Conservation (phyloP, 176 grass and related monocot species). For the Pontederia paniculata region DNA sequence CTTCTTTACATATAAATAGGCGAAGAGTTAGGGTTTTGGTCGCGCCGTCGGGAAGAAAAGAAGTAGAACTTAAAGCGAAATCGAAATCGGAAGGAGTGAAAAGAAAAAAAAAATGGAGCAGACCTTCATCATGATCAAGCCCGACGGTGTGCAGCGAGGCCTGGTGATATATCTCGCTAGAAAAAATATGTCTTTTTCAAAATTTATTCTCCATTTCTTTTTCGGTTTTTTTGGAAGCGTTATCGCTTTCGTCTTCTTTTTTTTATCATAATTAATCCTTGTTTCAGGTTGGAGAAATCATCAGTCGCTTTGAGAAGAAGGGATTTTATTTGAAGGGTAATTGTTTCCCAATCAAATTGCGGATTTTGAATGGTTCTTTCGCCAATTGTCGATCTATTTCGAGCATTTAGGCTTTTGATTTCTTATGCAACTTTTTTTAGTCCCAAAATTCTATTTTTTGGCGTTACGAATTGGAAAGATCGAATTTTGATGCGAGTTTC, state of each 20-base stretch:
- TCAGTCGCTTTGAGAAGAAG: slow-evolving; percentile 93
- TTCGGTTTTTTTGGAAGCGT: neutral
- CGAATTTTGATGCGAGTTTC: neutral
- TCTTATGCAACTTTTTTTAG: neutral
- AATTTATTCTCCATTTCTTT: no score
- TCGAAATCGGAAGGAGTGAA: neutral
- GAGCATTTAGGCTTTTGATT: neutral
- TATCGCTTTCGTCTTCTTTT: slow-evolving; percentile 6
- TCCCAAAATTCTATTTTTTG: neutral
- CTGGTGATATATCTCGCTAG: slow-evolving; percentile 22
- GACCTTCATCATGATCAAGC: slow-evolving; percentile 85
- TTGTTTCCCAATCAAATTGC: no score
- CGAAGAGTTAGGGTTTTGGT: neutral
- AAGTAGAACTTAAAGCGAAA: neutral
- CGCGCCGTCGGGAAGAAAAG: neutral
- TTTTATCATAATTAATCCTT: slow-evolving; percentile 6
- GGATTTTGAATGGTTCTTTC: neutral
- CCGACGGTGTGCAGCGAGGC: slow-evolving; percentile 61
- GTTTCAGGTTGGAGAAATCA: slow-evolving; percentile 72
- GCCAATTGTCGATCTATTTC: neutral
- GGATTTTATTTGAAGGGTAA: slow-evolving; percentile 94
- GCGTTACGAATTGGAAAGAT: neutral
- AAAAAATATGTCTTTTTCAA: no score
- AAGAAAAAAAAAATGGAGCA: slow-evolving; percentile 24
- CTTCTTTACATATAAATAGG: neutral